Evolutionary conservation across 1,139 yeast genomes (phyloP).

Genomic region (Candida sp.): DNA sequence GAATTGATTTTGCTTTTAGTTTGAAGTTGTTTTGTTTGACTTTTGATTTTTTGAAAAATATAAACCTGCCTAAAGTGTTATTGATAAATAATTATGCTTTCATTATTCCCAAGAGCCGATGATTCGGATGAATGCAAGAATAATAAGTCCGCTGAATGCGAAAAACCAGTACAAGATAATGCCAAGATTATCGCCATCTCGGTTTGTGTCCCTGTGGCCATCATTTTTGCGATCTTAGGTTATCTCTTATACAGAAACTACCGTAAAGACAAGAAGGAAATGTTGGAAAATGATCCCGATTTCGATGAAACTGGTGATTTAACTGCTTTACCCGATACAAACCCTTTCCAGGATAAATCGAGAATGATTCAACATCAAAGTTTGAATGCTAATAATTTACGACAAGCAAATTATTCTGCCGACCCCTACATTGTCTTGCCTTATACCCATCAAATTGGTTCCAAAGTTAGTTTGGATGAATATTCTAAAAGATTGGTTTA

Average conservation of each 20-base stretch:
- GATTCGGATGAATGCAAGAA: conserved; percentile 12
- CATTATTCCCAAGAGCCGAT: not conserved
- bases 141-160: conserved; percentile 17
- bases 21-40: too few species aligned
- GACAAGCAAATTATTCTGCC: not conserved
- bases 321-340: conserved; percentile 64
- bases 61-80: too few species aligned
- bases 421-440: conserved; percentile 47
- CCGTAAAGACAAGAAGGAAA: conserved; percentile 55
- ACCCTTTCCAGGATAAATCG: conserved; percentile 41
- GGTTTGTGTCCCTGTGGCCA: conserved; percentile 61
- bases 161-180: conserved; percentile 34
- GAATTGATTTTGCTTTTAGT: too few species aligned
- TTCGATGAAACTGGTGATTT: conserved; percentile 70
- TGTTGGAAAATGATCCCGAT: conserved; percentile 71
- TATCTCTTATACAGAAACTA: conserved; percentile 53
- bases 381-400: not conserved
- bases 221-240: conserved; percentile 46
- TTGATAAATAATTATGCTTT: not conserved
- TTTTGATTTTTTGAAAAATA: too few species aligned
- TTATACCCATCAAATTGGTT: conserved; percentile 51
- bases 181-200: conserved; percentile 58
- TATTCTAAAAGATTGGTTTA: conserved; percentile 44
- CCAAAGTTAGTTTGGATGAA: conserved; percentile 54
- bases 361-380: not conserved